Evolutionary conservation across 257 asterid species (phyloP).

Genomic region (Solanum sitiens): DNA sequence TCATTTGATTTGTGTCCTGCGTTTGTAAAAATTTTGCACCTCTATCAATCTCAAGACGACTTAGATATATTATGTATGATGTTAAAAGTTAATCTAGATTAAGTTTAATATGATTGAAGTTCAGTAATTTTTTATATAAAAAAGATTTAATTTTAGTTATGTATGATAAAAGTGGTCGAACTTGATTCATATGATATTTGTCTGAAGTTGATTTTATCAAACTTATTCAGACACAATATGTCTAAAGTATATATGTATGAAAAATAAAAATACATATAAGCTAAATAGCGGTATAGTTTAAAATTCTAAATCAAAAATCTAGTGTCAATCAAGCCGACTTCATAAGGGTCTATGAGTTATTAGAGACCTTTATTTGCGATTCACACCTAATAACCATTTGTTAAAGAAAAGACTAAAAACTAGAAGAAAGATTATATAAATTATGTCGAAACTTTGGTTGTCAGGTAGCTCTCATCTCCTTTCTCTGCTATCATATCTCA

Average conservation of each 20-base stretch:
- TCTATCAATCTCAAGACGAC: neutral
- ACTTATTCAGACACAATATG: neutral
- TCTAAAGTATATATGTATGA: neutral
- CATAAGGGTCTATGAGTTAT: fast-evolving
- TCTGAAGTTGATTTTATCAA: neutral
- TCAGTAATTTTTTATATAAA: neutral
- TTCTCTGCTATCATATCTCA: no score
- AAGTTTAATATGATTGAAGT: neutral
- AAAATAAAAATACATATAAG: no score
- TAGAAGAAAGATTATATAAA: no score
- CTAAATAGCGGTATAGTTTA: neutral
- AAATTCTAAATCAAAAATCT: neutral
- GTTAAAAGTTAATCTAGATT: neutral
- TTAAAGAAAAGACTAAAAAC: no score
- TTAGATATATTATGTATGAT: neutral
- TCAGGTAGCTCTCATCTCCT: neutral
- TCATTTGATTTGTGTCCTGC: neutral
- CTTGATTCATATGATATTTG: neutral
- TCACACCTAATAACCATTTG: no score
- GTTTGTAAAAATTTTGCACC: neutral
- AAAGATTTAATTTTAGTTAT: no score
- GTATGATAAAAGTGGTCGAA: neutral
- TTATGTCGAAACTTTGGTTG: no score
- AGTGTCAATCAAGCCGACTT: no score
- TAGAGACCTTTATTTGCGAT: neutral